Conservation (phyloP, 192 early-diverging fungal species). For the Backusella morwellensis region DNA sequence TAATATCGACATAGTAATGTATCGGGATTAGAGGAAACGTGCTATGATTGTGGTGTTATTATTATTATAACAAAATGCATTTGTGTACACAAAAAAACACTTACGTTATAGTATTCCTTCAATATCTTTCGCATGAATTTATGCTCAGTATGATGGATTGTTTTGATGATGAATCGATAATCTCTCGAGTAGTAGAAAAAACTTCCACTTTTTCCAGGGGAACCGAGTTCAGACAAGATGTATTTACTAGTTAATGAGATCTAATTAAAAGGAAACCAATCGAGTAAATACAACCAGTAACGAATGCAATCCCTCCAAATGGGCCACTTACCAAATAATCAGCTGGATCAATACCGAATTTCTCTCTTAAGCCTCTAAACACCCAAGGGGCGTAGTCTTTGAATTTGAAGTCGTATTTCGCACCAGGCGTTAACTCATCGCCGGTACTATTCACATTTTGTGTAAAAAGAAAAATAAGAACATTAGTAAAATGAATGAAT, state of each 20-base stretch:
- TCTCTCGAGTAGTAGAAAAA: conserved; percentile 99
- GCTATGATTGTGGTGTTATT: conserved; percentile 37
- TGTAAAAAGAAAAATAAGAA: background rate
- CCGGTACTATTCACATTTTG: conserved; percentile 59
- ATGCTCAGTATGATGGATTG: conserved; percentile 94
- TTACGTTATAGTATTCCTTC: conserved; percentile 76
- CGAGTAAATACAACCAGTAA: background rate
- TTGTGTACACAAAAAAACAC: background rate
- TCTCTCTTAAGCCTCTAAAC: conserved; percentile 86
- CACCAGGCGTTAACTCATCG: conserved; percentile 91
- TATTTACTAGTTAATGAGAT: conserved; percentile 96
- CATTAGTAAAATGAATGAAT: background rate
- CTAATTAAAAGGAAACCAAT: conserved; percentile 37
- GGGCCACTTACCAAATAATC: conserved; percentile 81
- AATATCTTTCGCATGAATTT: conserved; percentile 90
- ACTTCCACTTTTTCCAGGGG: conserved; percentile 92
- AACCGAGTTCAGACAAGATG: conserved; percentile 92
- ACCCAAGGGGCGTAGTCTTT: conserved; percentile 99
- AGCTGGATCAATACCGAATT: conserved; percentile 85
- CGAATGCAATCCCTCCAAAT: background rate
- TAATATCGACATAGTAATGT: conserved; percentile 92
- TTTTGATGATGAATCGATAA: conserved; percentile 99
- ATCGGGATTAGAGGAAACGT: conserved; percentile 84
- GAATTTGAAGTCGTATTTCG: conserved; percentile 98
- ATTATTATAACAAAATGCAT: background rate